Conservation (phyloP, 306 rosid species). For the Rosa rugosa region DNA sequence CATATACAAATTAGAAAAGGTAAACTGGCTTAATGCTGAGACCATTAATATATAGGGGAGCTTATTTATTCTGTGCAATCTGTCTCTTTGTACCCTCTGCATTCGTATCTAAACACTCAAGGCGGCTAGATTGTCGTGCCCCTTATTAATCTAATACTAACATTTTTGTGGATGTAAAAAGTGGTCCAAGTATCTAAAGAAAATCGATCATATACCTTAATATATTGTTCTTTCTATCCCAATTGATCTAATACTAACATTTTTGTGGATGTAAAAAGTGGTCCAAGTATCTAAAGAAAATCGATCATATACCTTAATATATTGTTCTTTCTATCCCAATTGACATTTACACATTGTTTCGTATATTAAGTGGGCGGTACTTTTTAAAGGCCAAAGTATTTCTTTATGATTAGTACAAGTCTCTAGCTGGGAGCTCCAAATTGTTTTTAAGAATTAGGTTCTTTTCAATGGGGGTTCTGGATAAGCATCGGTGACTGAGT, state of each 20-base stretch:
- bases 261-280: neutral
- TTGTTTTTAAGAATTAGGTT: neutral
- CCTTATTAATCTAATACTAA: neutral
- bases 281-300: neutral
- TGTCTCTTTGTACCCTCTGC: neutral
- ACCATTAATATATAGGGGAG: neutral
- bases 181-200: neutral
- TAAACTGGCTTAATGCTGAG: neutral
- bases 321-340: neutral
- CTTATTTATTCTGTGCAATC: neutral
- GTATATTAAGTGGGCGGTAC: neutral
- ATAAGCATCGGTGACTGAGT: slow-evolving; percentile 1
- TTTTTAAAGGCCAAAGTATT: neutral
- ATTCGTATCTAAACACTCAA: neutral
- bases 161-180: neutral
- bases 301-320: neutral
- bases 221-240: neutral
- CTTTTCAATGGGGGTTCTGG: neutral
- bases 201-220: neutral
- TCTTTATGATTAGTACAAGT: neutral
- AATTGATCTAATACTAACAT: neutral
- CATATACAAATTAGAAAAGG: neutral
- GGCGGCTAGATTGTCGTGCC: neutral
- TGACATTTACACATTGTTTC: neutral
- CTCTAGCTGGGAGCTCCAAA: neutral